These are phyloP conservation scores for Graphilbum ipis-grandicollis DNA, from an alignment of 2,329 filamentous ascomycete species.

Conservation along the genomic window DNA sequence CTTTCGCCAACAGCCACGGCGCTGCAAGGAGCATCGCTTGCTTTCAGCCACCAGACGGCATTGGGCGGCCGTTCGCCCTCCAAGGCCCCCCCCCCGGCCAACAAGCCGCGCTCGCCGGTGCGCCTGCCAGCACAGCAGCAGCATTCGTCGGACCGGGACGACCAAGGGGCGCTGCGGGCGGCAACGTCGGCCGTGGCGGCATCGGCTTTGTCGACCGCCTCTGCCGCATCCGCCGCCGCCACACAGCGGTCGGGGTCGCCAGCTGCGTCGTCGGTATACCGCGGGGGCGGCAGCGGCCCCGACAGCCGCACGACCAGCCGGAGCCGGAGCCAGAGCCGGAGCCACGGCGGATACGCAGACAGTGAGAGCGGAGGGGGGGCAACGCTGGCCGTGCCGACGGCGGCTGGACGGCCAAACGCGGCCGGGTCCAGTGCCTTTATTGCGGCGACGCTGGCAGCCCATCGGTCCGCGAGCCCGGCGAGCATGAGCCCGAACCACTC, in stretches of 20 bases:
- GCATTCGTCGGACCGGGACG: too few relatives aligned
- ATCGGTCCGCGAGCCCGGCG: conserved; percentile 37
- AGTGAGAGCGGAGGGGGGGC: background rate
- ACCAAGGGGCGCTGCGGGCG: background rate
- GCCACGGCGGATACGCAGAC: background rate
- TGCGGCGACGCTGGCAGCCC: conserved; percentile 44
- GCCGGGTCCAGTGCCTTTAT: conserved; percentile 34
- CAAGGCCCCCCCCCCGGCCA: too few relatives aligned
- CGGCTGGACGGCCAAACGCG: background rate
- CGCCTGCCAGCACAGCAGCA: too few relatives aligned
- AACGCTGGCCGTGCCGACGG: background rate
- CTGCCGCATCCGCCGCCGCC: background rate
- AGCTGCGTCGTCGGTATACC: too few relatives aligned
- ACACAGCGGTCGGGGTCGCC: conserved; percentile 3
- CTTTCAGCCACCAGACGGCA: conserved; percentile 21
- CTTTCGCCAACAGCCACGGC: conserved; percentile 16
- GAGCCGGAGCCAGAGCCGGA: conserved; percentile 7
- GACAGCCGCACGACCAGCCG: conserved; percentile 6
- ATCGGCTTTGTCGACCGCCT: too few relatives aligned
- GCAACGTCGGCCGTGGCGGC: background rate
- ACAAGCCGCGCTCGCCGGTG: too few relatives aligned
- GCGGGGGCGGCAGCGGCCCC: background rate
- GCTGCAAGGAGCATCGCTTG: conserved; percentile 35
- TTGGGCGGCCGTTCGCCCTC: too few relatives aligned
- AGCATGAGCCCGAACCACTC: conserved; percentile 20